Percentiles rank a stretch among this genome's conserved stretches.
Evolutionary conservation across 169 alveolate genomes (phyloP).

Genomic region (Plasmodium knowlesi): DNA sequence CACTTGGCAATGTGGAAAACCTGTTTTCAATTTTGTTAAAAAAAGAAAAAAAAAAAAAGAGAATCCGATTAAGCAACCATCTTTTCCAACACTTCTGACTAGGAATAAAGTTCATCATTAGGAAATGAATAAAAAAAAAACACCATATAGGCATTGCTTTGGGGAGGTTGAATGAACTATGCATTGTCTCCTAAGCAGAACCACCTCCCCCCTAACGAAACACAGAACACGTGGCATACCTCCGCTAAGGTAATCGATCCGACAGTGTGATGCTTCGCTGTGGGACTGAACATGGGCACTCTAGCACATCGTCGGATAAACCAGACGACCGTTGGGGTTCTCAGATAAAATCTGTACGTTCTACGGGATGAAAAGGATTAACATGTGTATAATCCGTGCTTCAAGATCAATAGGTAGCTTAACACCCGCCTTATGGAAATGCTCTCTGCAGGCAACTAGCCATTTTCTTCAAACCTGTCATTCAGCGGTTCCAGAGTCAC

Average conservation of each 20-base stretch:
- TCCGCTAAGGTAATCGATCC: slow-evolving; percentile 91
- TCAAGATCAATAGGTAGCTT: not conserved
- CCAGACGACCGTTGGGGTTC: slow-evolving; percentile 92
- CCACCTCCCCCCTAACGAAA: not conserved
- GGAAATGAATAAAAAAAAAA: not conserved
- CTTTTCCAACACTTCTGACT: not conserved
- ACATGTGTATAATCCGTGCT: not conserved
- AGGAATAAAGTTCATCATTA: not conserved
- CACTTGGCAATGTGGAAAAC: slow-evolving; percentile 89
- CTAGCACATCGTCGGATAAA: slow-evolving; percentile 90
- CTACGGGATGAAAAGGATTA: slow-evolving; percentile 33
- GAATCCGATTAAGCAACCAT: not conserved
- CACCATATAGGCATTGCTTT: not conserved
- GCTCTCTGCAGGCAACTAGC: not conserved
- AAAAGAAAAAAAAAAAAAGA: not conserved
- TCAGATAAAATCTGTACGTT: slow-evolving; percentile 86
- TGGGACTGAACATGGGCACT: slow-evolving; percentile 88
- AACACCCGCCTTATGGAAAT: not conserved
- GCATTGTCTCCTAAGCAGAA: not conserved
- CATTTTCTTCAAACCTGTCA: slow-evolving; percentile 79
- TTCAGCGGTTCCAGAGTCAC: slow-evolving; percentile 85
- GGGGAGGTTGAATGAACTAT: not conserved
- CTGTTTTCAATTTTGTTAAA: slow-evolving; percentile 60
- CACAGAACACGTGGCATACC: slow-evolving; percentile 59
- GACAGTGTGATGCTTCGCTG: slow-evolving; percentile 86